Percentiles rank a stretch among this genome's conserved stretches.
phyloP scores from a whole-genome alignment of 2,329 filamentous ascomycete genomes.

The Microdochium paspali region DNA sequence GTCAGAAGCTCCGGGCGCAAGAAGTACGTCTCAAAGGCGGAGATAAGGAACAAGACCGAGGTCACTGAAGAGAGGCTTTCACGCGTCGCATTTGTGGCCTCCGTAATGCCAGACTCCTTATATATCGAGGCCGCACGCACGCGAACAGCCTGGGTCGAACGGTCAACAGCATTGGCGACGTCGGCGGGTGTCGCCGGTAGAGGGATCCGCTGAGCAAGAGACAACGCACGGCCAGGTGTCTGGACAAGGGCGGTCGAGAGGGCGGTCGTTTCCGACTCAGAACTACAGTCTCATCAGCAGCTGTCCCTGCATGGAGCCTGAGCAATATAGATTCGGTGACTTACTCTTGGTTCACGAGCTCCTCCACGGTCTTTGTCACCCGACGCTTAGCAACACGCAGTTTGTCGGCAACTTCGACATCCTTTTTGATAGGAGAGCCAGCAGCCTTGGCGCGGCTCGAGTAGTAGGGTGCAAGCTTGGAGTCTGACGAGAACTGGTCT shows the following conservation, averaged over 20 bases:
- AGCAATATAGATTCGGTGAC: too few species aligned
- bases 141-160: conserved; percentile 56
- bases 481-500: conserved; percentile 51
- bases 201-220: conserved; percentile 52
- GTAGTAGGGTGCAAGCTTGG: conserved; percentile 68
- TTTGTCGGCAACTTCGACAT: conserved; percentile 14
- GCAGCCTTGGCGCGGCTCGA: conserved; percentile 50
- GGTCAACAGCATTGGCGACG: conserved; percentile 68
- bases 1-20: conserved; percentile 64
- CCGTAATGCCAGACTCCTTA: conserved; percentile 55
- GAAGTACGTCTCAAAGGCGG: conserved; percentile 60
- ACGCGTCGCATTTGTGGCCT: conserved; percentile 56
- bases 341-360: conserved; percentile 63
- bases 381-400: conserved; percentile 17
- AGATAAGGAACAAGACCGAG: conserved; percentile 59
- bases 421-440: conserved; percentile 39
- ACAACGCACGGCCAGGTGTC: conserved; percentile 41
- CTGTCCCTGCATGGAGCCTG: too few species aligned
- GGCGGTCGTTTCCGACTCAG: conserved; percentile 21
- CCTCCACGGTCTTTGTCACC: conserved; percentile 36
- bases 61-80: conserved; percentile 63
- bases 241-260: conserved; percentile 35
- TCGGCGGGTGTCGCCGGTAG: conserved; percentile 73
- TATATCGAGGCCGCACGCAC: conserved; percentile 55
- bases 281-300: conserved; percentile 43